These are phyloP conservation scores for Agapanthus africanus DNA, from an alignment of 106 monocot species.

Conservation along the genomic window DNA sequence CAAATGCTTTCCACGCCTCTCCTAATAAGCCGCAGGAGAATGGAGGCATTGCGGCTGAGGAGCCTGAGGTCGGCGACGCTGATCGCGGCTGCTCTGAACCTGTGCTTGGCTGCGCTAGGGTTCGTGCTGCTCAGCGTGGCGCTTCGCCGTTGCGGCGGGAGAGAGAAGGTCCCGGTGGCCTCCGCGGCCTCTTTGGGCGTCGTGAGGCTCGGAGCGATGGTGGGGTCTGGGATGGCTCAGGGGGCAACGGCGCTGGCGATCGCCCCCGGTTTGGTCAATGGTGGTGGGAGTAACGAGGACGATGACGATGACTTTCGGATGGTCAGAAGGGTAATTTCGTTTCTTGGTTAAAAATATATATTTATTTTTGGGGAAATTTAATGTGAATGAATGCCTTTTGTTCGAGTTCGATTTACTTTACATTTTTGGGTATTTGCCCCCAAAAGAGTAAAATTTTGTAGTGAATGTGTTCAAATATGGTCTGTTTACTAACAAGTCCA, in stretches of 20 bases:
- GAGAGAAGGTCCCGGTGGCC: conserved; percentile 8
- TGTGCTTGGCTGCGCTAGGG: conserved; percentile 10
- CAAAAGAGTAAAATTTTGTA: not conserved
- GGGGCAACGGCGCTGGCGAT: conserved; percentile 21
- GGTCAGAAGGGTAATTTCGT: conserved; percentile 19
- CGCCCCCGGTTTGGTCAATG: too few species aligned
- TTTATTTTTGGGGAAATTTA: not conserved
- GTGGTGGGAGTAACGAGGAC: conserved; percentile 1
- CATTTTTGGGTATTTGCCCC: not conserved
- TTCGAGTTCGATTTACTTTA: too few species aligned
- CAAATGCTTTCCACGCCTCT: too few species aligned
- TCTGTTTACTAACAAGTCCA: too few species aligned
- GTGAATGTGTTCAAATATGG: not conserved
- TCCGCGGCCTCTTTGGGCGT: conserved; percentile 4
- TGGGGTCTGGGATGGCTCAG: conserved; percentile 33
- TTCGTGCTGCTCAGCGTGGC: not conserved
- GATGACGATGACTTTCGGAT: conserved; percentile 22
- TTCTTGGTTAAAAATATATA: not conserved
- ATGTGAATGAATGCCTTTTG: not conserved
- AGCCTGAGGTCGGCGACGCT: conserved; percentile 6
- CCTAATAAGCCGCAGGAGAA: too few species aligned
- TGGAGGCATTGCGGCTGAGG: conserved; percentile 2
- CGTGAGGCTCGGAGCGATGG: conserved; percentile 11
- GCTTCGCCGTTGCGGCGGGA: conserved; percentile 5
- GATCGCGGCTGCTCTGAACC: conserved; percentile 7